Base-by-base conservation (phyloP, 2,329 filamentous ascomycete genomes). In the Periconia digitata region DNA sequence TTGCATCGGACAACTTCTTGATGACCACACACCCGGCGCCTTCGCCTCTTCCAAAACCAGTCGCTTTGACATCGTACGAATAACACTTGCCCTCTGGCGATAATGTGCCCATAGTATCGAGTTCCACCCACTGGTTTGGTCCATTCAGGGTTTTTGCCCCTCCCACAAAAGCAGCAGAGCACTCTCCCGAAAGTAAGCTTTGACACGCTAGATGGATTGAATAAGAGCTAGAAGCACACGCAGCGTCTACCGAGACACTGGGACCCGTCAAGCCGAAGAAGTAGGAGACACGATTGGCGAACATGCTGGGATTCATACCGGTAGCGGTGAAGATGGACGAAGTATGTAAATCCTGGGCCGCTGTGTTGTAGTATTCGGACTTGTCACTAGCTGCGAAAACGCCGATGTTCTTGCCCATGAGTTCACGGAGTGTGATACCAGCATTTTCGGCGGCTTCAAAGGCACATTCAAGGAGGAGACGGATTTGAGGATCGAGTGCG, bases 371-470 rank as follows among this genome's bases (percentile, higher is more conserved):
- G 37, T 39, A 39, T 21, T 39, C 37, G 18, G 8, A 8, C 18
- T 21, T 21, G 22, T 7, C 20, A 17, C 18, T 13, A 21, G 18
- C 18, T 10, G 37, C 37, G 40, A 23, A 42, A n/a, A 47, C 44
- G 16, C 21, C 24, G 13, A 27, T 40, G 17, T 46, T 18, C 12
- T 15, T 10, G 15, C 44, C 36, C n/a, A n/a, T 18, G 15, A 46
- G 39, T 17, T 7, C 18, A 21, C 63, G 56, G 29, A 63, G 47
- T 2, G 53, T 37, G 1, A 63, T 43, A 12, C 60, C 62, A 29
- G 51, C 63, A 50, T 60, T 68, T 44, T 72, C 69, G 1, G 80
- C 49, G 2, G 69, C 65, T 49, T 71, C 64, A 29, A 61, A 64
- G 4, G 51, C 53, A 1, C 51, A 47, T 44, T 63, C 59, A 8